These are phyloP conservation scores for Prototheca stagnorum DNA, from an alignment of 163 green algal species.

Conservation along the genomic window DNA sequence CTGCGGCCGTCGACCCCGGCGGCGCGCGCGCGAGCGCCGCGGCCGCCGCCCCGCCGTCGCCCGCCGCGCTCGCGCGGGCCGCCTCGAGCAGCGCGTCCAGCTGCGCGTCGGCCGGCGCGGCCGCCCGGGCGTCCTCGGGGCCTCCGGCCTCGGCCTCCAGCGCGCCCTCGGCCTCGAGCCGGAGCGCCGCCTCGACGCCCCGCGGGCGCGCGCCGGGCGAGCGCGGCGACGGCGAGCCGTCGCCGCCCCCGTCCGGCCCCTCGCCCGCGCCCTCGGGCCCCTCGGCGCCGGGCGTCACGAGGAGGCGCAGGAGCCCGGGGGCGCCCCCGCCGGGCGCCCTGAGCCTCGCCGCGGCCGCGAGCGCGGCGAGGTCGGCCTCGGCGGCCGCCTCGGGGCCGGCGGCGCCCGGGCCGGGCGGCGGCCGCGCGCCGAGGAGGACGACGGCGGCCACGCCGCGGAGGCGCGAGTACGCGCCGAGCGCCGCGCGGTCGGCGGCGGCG, in stretches of 20 bases:
- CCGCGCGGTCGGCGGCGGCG: no score
- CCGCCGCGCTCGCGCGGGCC: conserved; percentile 3
- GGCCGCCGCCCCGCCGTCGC: conserved; percentile 3
- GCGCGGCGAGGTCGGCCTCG: neutral
- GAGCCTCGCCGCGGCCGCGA: neutral
- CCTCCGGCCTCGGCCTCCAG: conserved; percentile 6
- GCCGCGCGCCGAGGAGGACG: neutral
- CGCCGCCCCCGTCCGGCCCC: conserved; percentile 12
- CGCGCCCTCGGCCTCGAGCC: conserved; percentile 4
- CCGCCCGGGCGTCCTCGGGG: conserved; percentile 2
- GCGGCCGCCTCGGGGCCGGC: neutral
- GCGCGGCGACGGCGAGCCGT: neutral
- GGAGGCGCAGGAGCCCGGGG: no score
- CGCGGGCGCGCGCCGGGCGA: neutral
- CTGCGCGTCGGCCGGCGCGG: neutral
- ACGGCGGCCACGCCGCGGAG: conserved; percentile 1
- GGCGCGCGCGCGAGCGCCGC: neutral
- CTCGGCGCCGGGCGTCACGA: neutral
- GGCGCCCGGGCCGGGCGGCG: neutral
- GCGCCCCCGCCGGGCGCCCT: no score
- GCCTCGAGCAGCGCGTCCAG: neutral
- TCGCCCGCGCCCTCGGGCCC: conserved; percentile 2
- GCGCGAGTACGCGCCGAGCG: no score
- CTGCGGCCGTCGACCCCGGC: neutral
- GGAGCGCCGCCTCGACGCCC: neutral